These are phyloP conservation scores for Pleurotus ostreatus DNA, from an alignment of 768 basidiomycete species.

Conservation along the genomic window DNA sequence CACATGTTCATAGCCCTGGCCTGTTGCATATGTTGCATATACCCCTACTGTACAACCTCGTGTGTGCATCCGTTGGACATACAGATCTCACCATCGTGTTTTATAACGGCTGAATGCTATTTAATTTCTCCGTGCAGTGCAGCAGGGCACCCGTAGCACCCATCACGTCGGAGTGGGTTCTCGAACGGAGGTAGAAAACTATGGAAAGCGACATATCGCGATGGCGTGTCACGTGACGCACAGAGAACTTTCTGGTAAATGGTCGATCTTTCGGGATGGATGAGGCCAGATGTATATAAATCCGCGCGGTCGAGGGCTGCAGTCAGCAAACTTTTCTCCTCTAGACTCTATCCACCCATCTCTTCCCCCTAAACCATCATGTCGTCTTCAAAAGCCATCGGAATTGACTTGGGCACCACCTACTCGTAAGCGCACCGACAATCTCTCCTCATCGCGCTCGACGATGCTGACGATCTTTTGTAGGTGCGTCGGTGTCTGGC, in stretches of 20 bases:
- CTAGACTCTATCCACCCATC: constrained; percentile 12
- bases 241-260: constrained; percentile 6
- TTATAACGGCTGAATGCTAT: background rate
- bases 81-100: constrained; percentile 3
- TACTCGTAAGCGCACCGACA: constrained; percentile 67
- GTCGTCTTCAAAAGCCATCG: constrained; percentile 81
- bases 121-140: constrained; percentile 10
- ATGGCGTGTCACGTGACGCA: constrained; percentile 1
- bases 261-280: constrained; percentile 6
- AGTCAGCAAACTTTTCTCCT: constrained; percentile 10
- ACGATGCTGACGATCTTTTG: constrained; percentile 11
- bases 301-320: background rate
- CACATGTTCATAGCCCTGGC: background rate
- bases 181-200: background rate
- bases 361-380: constrained; percentile 26
- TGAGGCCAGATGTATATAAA: background rate
- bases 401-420: constrained; percentile 96
- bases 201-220: background rate
- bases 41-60: constrained; percentile 11
- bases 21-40: constrained; percentile 8
- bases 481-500: constrained; percentile 99
- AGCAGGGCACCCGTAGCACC: background rate
- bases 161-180: background rate
- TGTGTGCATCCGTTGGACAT: constrained; percentile 1
- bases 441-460: constrained; percentile 8